Conservation (phyloP, 345 rosid genomes). For the Fremontodendron californicum region DNA sequence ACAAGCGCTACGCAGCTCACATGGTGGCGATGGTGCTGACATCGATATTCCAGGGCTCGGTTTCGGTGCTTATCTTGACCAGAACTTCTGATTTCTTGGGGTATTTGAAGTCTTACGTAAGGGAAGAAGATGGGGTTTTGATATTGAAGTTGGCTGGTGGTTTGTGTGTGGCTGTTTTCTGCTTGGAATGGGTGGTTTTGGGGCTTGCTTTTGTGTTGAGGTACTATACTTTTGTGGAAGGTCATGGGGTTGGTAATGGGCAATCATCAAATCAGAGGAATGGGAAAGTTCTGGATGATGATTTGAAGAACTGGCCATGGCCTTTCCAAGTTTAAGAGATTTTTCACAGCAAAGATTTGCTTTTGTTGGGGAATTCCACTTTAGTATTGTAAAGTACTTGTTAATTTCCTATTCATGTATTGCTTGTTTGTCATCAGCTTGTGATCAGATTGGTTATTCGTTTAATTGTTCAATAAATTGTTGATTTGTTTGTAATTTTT, state of each 20-base stretch:
- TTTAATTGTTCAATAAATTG: not conserved
- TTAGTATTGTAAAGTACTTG: not conserved
- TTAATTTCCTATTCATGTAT: not conserved
- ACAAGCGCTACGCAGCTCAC: constrained; percentile 72
- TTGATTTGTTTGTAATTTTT: not conserved
- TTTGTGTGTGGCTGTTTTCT: constrained; percentile 67
- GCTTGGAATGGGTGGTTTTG: constrained; percentile 85
- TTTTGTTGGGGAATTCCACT: not conserved
- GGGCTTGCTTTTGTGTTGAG: constrained; percentile 83
- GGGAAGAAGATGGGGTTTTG: constrained; percentile 71
- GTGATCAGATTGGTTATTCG: constrained; percentile 1
- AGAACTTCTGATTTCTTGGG: constrained; percentile 60
- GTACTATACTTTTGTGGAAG: constrained; percentile 66
- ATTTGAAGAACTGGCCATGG: constrained; percentile 74
- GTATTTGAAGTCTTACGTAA: constrained; percentile 71
- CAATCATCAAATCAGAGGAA: constrained; percentile 37
- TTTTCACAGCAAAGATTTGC: not conserved
- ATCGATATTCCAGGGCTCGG: constrained; percentile 88
- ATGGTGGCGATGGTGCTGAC: constrained; percentile 81
- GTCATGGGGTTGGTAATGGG: constrained; percentile 26
- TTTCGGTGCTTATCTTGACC: constrained; percentile 73
- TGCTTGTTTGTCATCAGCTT: not conserved
- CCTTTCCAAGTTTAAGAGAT: constrained; percentile 54
- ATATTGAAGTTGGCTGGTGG: constrained; percentile 84
- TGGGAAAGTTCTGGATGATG: constrained; percentile 64